Evolutionary conservation across 169 alveolate genomes (phyloP), one percentile per base, ranked within the genome.

Genomic region (Babesia caballi): DNA sequence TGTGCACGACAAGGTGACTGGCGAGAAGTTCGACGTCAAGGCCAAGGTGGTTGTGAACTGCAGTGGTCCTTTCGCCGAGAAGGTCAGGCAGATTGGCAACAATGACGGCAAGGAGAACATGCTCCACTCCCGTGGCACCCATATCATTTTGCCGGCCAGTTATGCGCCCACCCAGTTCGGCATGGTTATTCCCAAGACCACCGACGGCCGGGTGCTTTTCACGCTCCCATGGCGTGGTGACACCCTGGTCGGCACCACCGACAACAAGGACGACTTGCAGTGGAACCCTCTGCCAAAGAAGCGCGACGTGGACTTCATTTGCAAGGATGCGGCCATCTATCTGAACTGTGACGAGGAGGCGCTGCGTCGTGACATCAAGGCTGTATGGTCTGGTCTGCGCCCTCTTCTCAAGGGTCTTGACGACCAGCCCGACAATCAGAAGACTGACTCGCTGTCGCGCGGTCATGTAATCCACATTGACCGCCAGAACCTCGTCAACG

Each of bases 161-260:
- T 90, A 89, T 27, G 74, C 93, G 3, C 92, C 97, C 8, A 84
- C 90, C 42, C 84, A 88, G 49, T 82, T 70, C 38, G 98, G 98
- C 2, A 67, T 93, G 67, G 74, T 95, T 3, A 91, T 95, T 28
- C 96, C 97, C 25, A 81, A 95, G 78, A 95, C 99, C 14, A 65
- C 90, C 33, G 98, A 96, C 72, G 98, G 96, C 41, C 82, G 99
- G 60, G 95, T 96, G 21, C 83, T 96, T n/a, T 95, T 94, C 68
- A 38, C 92, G 14, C 82, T 94, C 2, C 97, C 96, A 15, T 92
- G 98, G 97, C 83, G 60, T 54, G 83, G 88, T 38, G 60, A 71
- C 23, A 84, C 96, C 4, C 56, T 95, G 30, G 92, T 91, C 21
- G 98, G 98, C 25, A 93, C 98, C 2, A 95, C 98, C 2, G 98